A percentile compares a stretch with the other conserved stretches of the same genome.
Conservation (phyloP, 495 filamentous ascomycete species). For the Penicillium mononematosum region DNA sequence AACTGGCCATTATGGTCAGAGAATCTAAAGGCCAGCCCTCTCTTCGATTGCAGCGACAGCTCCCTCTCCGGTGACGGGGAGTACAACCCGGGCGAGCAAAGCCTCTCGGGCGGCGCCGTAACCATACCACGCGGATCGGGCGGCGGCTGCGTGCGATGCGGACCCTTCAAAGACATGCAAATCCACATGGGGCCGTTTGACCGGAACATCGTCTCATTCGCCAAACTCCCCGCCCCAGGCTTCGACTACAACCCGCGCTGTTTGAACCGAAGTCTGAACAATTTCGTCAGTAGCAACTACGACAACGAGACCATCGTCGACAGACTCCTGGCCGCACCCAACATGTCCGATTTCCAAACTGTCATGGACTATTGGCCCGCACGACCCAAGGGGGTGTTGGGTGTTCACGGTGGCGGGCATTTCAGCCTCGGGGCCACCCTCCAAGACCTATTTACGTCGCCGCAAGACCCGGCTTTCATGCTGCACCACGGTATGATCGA, state of each 20-base stretch:
- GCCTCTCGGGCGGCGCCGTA: conserved; percentile 14
- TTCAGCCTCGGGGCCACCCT: conserved; percentile 27
- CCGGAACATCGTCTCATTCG: conserved; percentile 18
- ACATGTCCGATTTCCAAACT: conserved; percentile 26
- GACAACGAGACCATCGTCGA: conserved; percentile 24
- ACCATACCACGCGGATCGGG: conserved; percentile 51
- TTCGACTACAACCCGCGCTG: conserved; percentile 59
- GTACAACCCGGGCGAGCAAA: conserved; percentile 32
- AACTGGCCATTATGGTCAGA: conserved; percentile 46
- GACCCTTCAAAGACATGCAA: conserved; percentile 53
- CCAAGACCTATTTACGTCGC: conserved; percentile 32
- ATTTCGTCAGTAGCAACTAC: conserved; percentile 19
- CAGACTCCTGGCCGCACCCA: conserved; percentile 12
- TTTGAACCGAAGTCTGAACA: conserved; percentile 61
- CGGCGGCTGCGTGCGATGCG: conserved; percentile 60
- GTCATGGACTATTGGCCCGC: conserved; percentile 28
- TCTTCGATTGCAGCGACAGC: conserved; percentile 47
- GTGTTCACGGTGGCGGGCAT: conserved; percentile 32
- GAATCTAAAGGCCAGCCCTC: conserved; percentile 36
- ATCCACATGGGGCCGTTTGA: conserved; percentile 52
- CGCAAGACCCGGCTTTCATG: conserved; percentile 55
- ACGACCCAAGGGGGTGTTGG: conserved; percentile 16
- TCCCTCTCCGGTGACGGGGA: conserved; percentile 51
- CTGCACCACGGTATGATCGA: conserved; percentile 59
- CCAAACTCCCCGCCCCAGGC: conserved; percentile 25